Conservation (phyloP, 805 yeast species). For the Cyberlindnera xylosilytica region DNA sequence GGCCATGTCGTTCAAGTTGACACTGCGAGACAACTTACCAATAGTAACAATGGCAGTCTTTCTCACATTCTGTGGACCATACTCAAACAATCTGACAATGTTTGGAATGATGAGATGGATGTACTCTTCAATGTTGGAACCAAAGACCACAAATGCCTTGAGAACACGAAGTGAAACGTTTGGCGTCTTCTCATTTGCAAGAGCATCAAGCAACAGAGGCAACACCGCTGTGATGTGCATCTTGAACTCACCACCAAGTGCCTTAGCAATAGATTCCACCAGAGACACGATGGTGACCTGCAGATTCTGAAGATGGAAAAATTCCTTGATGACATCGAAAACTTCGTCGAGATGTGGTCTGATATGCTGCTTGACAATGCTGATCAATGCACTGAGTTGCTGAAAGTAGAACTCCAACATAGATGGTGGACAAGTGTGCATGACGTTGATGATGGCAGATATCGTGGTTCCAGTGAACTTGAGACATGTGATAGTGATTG, state of each 20-base stretch:
- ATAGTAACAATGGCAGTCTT: slow-evolving; percentile 77
- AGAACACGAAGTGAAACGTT: slow-evolving; percentile 71
- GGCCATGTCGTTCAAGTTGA: slow-evolving; percentile 80
- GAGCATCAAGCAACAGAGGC: slow-evolving; percentile 68
- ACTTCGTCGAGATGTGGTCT: slow-evolving; percentile 77
- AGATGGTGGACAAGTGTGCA: slow-evolving; percentile 75
- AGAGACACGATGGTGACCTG: slow-evolving; percentile 78
- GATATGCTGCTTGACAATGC: slow-evolving; percentile 86
- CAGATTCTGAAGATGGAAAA: slow-evolving; percentile 57
- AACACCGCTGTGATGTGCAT: slow-evolving; percentile 74
- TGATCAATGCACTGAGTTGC: slow-evolving; percentile 75
- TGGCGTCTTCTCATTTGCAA: slow-evolving; percentile 68
- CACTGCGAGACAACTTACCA: slow-evolving; percentile 72
- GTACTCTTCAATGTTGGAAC: slow-evolving; percentile 84
- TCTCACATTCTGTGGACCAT: slow-evolving; percentile 54
- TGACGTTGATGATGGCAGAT: slow-evolving; percentile 82
- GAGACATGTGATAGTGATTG: slow-evolving; percentile 84
- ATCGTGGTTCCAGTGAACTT: slow-evolving; percentile 84
- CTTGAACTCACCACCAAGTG: slow-evolving; percentile 91
- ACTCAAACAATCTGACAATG: slow-evolving; percentile 76
- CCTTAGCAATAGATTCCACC: slow-evolving; percentile 78
- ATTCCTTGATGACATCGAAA: slow-evolving; percentile 71
- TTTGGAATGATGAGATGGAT: slow-evolving; percentile 85
- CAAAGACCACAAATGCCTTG: slow-evolving; percentile 81
- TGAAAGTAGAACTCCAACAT: slow-evolving; percentile 86